phyloP scores from a whole-genome alignment of 2,329 filamentous ascomycete species.

The Ceratocystis alfenasii region DNA sequence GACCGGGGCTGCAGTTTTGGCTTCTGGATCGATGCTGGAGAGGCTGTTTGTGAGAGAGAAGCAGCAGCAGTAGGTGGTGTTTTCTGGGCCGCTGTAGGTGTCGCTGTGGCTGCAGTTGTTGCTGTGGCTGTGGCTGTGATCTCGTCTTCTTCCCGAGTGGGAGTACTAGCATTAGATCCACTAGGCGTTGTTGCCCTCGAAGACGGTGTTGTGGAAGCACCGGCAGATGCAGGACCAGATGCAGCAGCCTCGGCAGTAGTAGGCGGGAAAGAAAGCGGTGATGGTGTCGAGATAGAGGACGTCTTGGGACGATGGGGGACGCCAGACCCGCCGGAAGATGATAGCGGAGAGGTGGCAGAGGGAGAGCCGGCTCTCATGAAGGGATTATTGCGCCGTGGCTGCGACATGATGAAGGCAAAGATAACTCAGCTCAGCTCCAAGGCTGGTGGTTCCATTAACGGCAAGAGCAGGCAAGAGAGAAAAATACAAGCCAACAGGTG shows the following conservation, averaged over 20 bases:
- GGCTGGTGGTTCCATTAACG: slow-evolving; percentile 3
- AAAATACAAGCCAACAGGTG: slow-evolving; percentile 1
- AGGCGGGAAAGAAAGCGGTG: slow-evolving; percentile 32
- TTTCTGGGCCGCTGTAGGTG: not conserved
- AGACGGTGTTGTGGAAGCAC: not conserved
- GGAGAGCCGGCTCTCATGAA: slow-evolving; percentile 60
- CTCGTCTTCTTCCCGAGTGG: not conserved
- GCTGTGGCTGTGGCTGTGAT: not conserved
- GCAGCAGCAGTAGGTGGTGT: not conserved
- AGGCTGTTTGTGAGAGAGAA: not conserved
- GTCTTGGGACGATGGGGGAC: slow-evolving; percentile 58
- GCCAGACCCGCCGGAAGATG: slow-evolving; percentile 29
- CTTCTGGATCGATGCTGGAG: not conserved
- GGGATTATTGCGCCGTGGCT: slow-evolving; percentile 62
- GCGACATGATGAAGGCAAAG: slow-evolving; percentile 32
- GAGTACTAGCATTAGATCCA: not conserved
- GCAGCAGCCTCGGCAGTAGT: slow-evolving; percentile 22
- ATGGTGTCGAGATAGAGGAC: slow-evolving; percentile 53
- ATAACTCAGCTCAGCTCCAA: not conserved
- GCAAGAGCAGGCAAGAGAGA: not conserved
- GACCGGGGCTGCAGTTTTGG: slow-evolving; percentile 17
- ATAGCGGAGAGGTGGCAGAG: slow-evolving; percentile 12
- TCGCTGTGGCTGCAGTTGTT: too few species aligned
- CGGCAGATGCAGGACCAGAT: not conserved
- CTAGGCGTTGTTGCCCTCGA: not conserved